Evolutionary conservation across 2,329 filamentous ascomycete species (phyloP).

Genomic region (Sporothrix inflata): DNA sequence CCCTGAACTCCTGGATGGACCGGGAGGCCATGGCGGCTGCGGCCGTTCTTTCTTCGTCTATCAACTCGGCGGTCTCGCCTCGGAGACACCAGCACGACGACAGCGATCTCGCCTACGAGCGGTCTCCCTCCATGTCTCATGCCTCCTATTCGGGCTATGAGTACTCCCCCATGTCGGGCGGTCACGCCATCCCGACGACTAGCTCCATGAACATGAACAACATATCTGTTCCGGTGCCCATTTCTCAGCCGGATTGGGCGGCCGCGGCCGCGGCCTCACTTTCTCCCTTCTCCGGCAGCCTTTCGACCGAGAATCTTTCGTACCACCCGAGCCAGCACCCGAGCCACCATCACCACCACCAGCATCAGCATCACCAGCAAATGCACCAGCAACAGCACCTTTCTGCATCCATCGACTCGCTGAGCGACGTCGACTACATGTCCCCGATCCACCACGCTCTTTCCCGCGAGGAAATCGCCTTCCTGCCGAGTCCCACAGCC

Average conservation of each 20-base stretch:
- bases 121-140: slow-evolving; percentile 51
- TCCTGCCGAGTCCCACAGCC: slow-evolving; percentile 58
- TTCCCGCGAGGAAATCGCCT: slow-evolving; percentile 58
- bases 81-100: slow-evolving; percentile 44
- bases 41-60: slow-evolving; percentile 20
- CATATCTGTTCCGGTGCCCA: slow-evolving; percentile 29
- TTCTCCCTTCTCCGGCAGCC: slow-evolving; percentile 30
- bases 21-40: slow-evolving; percentile 39
- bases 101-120: slow-evolving; percentile 44
- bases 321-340: slow-evolving; percentile 25
- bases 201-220: slow-evolving; percentile 20
- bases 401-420: slow-evolving; percentile 60
- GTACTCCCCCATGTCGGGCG: slow-evolving; percentile 50
- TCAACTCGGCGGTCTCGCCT: slow-evolving; percentile 36
- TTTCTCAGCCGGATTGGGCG: slow-evolving; percentile 30
- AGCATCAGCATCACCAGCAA: slow-evolving; percentile 40
- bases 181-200: slow-evolving; percentile 21
- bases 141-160: slow-evolving; percentile 44
- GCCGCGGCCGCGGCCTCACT: slow-evolving; percentile 19
- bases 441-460: slow-evolving; percentile 59
- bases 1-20: slow-evolving; percentile 46
- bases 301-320: slow-evolving; percentile 24
- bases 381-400: slow-evolving; percentile 50
- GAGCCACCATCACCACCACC: slow-evolving; percentile 23
- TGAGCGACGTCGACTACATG: slow-evolving; percentile 66